A percentile compares a stretch with the other conserved stretches of the same genome.
These are phyloP conservation scores for Chytriomyces hyalinus DNA, from an alignment of 192 early-diverging fungal species.

Conservation along the genomic window DNA sequence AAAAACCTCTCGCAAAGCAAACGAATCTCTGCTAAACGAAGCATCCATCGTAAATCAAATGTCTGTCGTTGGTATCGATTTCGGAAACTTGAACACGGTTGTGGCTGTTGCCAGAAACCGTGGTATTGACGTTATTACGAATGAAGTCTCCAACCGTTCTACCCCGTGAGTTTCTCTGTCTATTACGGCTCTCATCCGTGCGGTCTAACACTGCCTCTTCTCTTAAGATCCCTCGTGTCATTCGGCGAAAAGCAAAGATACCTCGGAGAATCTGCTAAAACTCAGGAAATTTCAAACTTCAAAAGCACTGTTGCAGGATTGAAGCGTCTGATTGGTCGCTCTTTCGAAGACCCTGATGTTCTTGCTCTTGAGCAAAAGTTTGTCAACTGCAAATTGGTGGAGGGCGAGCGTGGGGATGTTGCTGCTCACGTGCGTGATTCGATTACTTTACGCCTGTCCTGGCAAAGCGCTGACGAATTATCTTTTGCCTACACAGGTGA, in stretches of 20 bases:
- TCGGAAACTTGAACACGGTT: constrained; percentile 95
- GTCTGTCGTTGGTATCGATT: constrained; percentile 89
- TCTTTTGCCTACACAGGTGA: constrained; percentile 56
- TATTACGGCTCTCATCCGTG: not conserved
- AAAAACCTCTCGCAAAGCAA: constrained; percentile 1
- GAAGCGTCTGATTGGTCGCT: constrained; percentile 91
- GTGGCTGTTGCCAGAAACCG: constrained; percentile 97
- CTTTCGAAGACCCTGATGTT: constrained; percentile 84
- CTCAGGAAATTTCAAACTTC: constrained; percentile 91
- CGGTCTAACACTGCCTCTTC: not conserved
- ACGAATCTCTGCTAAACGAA: constrained; percentile 33
- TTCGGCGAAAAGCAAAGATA: constrained; percentile 95
- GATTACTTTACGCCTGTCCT: not conserved
- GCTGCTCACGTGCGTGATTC: constrained; percentile 66
- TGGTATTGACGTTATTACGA: constrained; percentile 96
- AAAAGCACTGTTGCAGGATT: constrained; percentile 90
- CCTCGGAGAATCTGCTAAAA: constrained; percentile 94
- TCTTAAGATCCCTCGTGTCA: constrained; percentile 80
- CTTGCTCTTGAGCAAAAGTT: constrained; percentile 80
- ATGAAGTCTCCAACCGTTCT: constrained; percentile 95
- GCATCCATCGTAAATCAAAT: constrained; percentile 39
- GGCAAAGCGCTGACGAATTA: constrained; percentile 9
- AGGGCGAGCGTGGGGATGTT: constrained; percentile 76
- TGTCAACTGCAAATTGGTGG: constrained; percentile 81
- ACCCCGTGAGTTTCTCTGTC: constrained; percentile 76